These are phyloP conservation scores for Naganishia onofrii DNA, from an alignment of 768 basidiomycete species.

Conservation along the genomic window DNA sequence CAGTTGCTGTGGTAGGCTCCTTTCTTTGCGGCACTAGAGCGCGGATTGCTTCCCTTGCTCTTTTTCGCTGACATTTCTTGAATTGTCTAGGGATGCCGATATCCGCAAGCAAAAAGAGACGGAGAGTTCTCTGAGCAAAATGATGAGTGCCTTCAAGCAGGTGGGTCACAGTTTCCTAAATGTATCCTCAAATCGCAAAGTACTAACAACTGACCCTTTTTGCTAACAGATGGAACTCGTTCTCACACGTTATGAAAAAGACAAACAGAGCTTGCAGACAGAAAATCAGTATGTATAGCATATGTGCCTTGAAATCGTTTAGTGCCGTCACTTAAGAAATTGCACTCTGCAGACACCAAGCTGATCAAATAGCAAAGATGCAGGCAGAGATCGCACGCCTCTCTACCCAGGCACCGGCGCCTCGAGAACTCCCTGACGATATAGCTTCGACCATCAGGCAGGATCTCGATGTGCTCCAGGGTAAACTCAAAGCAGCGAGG, in stretches of 20 bases:
- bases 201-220: background rate
- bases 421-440: background rate
- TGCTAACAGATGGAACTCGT: constrained; percentile 12
- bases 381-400: constrained; percentile 9
- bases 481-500: constrained; percentile 11
- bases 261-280: constrained; percentile 4
- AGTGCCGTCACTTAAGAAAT: background rate
- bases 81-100: constrained; percentile 16
- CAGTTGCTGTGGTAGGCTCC: constrained; percentile 22
- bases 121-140: constrained; percentile 19
- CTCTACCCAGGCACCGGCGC: background rate
- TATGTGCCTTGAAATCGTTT: too few species aligned
- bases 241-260: constrained; percentile 17
- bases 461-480: constrained; percentile 11
- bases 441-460: constrained; percentile 20
- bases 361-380: constrained; percentile 6
- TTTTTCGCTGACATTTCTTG: background rate
- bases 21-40: background rate
- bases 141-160: constrained; percentile 30
- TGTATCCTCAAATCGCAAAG: background rate
- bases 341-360: background rate
- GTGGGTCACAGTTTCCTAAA: background rate
- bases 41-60: background rate
- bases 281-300: constrained; percentile 11
- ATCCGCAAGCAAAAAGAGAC: constrained; percentile 14